A percentile compares a stretch with the other conserved stretches of the same genome.
Conservation (phyloP, 78 protist genomes). For the Bodo saltans region DNA sequence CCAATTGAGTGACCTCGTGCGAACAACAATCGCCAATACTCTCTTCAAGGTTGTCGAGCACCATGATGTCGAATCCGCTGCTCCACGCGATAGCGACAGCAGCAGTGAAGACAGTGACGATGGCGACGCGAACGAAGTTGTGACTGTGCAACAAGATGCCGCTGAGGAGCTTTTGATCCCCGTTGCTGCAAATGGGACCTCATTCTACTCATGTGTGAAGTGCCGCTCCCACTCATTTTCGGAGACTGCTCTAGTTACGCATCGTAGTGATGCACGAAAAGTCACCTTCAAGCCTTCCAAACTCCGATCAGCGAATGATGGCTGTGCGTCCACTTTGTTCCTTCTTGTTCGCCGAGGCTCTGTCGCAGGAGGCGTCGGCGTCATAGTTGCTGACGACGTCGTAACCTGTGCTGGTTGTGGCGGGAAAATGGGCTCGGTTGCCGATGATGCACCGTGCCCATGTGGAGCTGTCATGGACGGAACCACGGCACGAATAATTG, state of each 20-base stretch:
- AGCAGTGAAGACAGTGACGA: neutral
- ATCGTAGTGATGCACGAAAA: neutral
- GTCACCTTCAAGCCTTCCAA: neutral
- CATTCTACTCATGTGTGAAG: neutral
- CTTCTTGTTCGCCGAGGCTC: neutral
- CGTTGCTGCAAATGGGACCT: neutral
- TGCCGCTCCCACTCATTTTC: neutral
- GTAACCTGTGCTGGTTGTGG: neutral
- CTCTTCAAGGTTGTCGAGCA: neutral
- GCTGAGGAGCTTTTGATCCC: neutral
- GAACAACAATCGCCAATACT: neutral
- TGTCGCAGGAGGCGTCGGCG: neutral
- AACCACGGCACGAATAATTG: neutral
- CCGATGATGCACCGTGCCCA: neutral
- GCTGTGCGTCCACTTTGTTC: neutral
- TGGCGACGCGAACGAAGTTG: neutral
- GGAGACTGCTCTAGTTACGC: neutral
- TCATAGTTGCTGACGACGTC: neutral
- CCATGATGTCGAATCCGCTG: neutral
- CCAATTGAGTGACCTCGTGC: neutral
- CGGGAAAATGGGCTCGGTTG: neutral
- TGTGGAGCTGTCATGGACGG: neutral
- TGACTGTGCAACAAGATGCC: neutral
- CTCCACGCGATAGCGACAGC: neutral
- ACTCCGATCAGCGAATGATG: neutral